Base-by-base conservation (phyloP, 108 stramenopile species). In the Pseudonitzschia multiseries region DNA sequence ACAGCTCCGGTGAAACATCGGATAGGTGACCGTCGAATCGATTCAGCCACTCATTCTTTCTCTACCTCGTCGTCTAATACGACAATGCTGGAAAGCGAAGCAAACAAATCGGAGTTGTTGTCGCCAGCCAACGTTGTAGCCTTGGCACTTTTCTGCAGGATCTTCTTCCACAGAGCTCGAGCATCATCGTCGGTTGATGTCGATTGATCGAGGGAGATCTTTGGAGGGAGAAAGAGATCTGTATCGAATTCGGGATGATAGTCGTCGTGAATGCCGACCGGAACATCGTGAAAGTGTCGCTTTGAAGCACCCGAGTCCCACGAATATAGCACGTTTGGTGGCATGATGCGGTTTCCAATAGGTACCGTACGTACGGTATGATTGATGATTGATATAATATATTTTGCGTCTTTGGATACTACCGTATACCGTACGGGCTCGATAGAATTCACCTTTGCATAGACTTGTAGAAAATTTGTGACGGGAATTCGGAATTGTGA, bases 1-100 rank as follows among this genome's bases (percentile, higher is more conserved):
- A 46, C 12, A 84, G 44, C 21, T 51, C 21, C 13, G 57, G 6
- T 22, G 79, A 72, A 31, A 87, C 63, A 26, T 79, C 70, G 13
- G 61, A 43, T 40, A 78, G 41, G 5, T 50, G 53, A 14, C 66
- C 77, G 0, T 29, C 31, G 51, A 68, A 63, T 22, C 29, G 65
- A 26, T 59, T 20, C 36, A 78, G 36, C 71, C 71, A 78, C 2
- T 48, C 66, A 28, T 56, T 0, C 21, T 78, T 71, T 4, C 10
- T 42, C 50, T 22, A 41, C 0, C 4, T 29, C 29, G 40, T 52
- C 24, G 33, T 68, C 40, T 21, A 78, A 28, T 18, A 78, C 59
- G 20, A 62, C 59, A 32, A 78, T 70, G 54, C 72, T 65, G 22
- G 71, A 71, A 24, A 71, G 43, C 41, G 56, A 28, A 15, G 15